Percentiles rank a stretch among this genome's conserved stretches.
phyloP scores from a whole-genome alignment of 2,329 filamentous ascomycete genomes.

The Neonectria coccinea region DNA sequence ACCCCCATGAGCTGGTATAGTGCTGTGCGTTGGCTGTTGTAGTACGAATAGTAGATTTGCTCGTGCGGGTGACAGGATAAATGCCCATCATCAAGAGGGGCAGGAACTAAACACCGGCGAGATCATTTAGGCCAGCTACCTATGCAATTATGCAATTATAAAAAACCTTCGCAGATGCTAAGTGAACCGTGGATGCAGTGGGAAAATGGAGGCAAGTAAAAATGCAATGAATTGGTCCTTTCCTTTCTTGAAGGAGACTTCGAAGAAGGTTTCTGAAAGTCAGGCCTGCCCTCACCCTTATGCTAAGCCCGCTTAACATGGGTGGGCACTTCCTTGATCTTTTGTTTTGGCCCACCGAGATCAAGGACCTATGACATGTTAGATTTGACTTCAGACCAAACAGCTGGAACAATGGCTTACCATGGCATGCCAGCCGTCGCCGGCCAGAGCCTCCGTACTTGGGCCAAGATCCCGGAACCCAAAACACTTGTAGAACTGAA shows the following conservation, averaged over 20 bases:
- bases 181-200: background rate
- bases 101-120: background rate
- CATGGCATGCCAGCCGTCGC: constrained; percentile 87
- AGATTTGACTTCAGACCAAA: background rate
- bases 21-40: background rate
- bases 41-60: background rate
- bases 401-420: constrained; percentile 56
- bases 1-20: background rate
- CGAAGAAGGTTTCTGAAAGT: background rate
- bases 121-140: constrained; percentile 34
- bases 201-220: background rate
- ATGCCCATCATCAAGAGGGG: background rate
- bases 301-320: constrained; percentile 29
- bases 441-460: constrained; percentile 78
- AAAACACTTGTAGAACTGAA: constrained; percentile 81
- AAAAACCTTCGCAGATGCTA: constrained; percentile 25
- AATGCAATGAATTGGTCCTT: background rate
- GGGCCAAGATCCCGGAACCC: constrained; percentile 77
- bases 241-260: background rate
- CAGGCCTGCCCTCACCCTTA: background rate
- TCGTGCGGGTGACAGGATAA: background rate
- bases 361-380: constrained; percentile 38
- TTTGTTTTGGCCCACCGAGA: constrained; percentile 40
- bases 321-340: constrained; percentile 43
- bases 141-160: constrained; percentile 40